Evolutionary conservation across 179 eudicot genomes (phyloP).

Genomic region (Heliamphora pulchella): DNA sequence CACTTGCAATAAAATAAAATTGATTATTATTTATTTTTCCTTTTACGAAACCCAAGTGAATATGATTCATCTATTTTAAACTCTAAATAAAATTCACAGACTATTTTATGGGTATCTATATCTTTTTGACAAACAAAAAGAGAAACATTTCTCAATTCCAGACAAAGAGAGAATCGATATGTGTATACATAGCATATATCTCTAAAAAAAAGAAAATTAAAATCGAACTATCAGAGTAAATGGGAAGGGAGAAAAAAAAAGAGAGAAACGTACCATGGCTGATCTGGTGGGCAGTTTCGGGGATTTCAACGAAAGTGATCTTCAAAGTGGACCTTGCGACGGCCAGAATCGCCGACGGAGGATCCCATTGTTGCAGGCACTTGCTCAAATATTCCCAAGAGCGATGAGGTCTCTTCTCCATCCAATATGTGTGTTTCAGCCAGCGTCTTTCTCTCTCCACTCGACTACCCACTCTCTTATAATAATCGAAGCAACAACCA

Average conservation of each 20-base stretch:
- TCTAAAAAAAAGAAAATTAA: neutral
- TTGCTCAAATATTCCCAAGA: conserved; percentile 14
- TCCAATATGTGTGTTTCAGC: conserved; percentile 22
- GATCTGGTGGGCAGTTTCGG: conserved; percentile 79
- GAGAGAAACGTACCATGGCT: conserved; percentile 45
- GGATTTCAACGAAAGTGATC: conserved; percentile 28
- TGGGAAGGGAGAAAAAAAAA: neutral
- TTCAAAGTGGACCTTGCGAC: neutral
- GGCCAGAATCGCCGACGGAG: neutral
- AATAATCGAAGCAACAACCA: neutral
- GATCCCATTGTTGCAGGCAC: conserved; percentile 18
- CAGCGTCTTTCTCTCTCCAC: conserved; percentile 3
- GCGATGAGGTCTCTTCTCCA: conserved; percentile 22
- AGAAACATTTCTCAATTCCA: neutral
- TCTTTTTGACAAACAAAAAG: neutral
- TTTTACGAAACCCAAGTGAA: too few species aligned
- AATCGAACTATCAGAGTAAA: neutral
- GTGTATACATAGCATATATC: too few species aligned
- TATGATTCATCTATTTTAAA: too few species aligned
- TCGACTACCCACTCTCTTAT: neutral
- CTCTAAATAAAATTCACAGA: too few species aligned
- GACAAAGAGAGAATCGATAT: neutral
- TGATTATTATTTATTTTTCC: too few species aligned
- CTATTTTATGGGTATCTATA: neutral
- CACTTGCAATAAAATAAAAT: too few species aligned